Conservation (phyloP, 2,329 filamentous ascomycete genomes). For the Sarocladium oryzae region DNA sequence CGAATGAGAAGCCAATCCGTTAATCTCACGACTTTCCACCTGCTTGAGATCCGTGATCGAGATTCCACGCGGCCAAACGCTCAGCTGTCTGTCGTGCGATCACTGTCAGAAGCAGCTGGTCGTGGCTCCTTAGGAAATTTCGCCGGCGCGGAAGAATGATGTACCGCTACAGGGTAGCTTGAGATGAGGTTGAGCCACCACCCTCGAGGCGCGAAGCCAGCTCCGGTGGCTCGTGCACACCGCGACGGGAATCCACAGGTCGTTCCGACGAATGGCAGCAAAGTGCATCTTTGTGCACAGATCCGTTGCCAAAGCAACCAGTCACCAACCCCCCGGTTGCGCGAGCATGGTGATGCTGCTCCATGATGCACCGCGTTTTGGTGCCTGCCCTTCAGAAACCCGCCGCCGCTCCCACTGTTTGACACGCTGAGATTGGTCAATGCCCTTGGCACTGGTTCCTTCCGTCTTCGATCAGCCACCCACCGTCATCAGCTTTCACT, state of each 20-base stretch:
- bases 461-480: constrained; percentile 5
- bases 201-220: not conserved
- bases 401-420: constrained; percentile 7
- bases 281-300: constrained; percentile 2
- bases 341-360: constrained; percentile 1
- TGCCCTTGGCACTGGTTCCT: not conserved
- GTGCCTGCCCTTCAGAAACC: constrained; percentile 5
- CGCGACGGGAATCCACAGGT: constrained; percentile 1
- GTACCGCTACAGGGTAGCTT: constrained; percentile 1
- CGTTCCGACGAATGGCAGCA: not conserved
- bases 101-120: not conserved
- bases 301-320: constrained; percentile 4
- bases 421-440: constrained; percentile 9
- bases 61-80: not conserved
- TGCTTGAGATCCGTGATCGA: not conserved
- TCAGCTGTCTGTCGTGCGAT: constrained; percentile 1
- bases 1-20: not conserved
- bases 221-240: not conserved
- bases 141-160: constrained; percentile 4
- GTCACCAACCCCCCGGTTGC: constrained; percentile 6
- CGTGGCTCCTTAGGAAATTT: constrained; percentile 5
- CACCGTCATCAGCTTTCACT: constrained; percentile 1
- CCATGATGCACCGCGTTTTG: constrained; percentile 8
- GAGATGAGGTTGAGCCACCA: not conserved
- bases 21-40: not conserved